These are phyloP conservation scores for Apiospora kogelbergensis DNA, from an alignment of 2,329 filamentous ascomycete genomes.

Conservation along the genomic window DNA sequence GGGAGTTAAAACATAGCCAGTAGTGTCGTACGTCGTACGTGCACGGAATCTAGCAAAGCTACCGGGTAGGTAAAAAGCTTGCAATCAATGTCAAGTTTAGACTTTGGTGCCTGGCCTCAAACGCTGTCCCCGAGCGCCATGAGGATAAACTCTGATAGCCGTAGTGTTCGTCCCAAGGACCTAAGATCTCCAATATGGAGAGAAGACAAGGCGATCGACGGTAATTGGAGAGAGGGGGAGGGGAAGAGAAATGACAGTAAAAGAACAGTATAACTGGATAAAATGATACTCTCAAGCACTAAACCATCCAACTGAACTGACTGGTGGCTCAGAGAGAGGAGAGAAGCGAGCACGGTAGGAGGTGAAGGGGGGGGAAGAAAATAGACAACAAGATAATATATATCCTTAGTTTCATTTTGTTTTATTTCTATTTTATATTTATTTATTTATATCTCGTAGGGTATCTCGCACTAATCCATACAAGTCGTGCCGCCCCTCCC, in stretches of 20 bases:
- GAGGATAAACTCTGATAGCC: not conserved
- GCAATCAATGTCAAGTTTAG: not conserved
- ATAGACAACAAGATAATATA: too few relatives aligned
- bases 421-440: not conserved
- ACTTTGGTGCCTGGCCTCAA: not conserved
- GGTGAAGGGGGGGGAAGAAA: not conserved
- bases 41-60: not conserved
- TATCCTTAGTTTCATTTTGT: too few relatives aligned
- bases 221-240: not conserved
- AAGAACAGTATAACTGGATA: not conserved
- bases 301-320: too few relatives aligned
- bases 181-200: not conserved
- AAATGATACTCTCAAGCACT: not conserved
- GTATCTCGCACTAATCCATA: slow-evolving; percentile 1
- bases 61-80: not conserved
- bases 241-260: not conserved
- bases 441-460: not conserved
- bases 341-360: not conserved
- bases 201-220: not conserved
- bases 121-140: not conserved
- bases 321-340: not conserved
- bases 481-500: not conserved
- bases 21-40: too few relatives aligned
- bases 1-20: not conserved
- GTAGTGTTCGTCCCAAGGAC: not conserved